These are phyloP conservation scores for Rhizophagus sp. DNA, from an alignment of 192 early-diverging fungal species.

Conservation along the genomic window DNA sequence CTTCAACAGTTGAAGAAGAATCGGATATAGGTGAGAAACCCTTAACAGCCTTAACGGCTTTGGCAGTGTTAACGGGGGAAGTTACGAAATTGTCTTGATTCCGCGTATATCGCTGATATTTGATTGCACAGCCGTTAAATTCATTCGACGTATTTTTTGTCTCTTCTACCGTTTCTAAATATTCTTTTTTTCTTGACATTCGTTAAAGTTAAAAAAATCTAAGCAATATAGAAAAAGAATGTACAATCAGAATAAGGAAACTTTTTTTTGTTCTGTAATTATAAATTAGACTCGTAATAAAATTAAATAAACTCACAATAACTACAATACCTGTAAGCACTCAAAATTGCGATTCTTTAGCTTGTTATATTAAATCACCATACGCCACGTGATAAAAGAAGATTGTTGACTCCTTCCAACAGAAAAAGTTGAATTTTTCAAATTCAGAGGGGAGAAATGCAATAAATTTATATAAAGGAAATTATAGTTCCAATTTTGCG, in stretches of 20 bases:
- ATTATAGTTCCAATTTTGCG: not conserved
- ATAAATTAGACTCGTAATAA: not conserved
- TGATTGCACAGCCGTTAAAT: not conserved
- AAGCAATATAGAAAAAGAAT: too few species aligned
- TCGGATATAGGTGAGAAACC: too few species aligned
- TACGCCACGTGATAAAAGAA: not conserved
- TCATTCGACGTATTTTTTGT: not conserved
- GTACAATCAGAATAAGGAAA: too few species aligned
- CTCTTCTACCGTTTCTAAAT: not conserved
- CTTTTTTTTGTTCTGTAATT: not conserved
- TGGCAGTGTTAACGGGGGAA: not conserved
- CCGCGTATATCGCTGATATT: not conserved
- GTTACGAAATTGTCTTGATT: not conserved
- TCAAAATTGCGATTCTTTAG: not conserved
- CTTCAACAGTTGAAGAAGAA: not conserved
- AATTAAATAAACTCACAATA: not conserved
- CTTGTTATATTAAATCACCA: not conserved
- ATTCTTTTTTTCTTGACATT: too few species aligned
- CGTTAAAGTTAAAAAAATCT: too few species aligned
- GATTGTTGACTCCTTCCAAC: too few species aligned
- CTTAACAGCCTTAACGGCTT: too few species aligned
- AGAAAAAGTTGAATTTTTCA: not conserved
- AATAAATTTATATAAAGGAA: not conserved
- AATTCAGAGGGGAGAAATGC: not conserved
- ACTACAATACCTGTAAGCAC: too few species aligned